A percentile compares a stretch with the other conserved stretches of the same genome.
These are phyloP conservation scores for Colletotrichum sansevieriae DNA, from an alignment of 2,329 filamentous ascomycete genomes.

Conservation along the genomic window DNA sequence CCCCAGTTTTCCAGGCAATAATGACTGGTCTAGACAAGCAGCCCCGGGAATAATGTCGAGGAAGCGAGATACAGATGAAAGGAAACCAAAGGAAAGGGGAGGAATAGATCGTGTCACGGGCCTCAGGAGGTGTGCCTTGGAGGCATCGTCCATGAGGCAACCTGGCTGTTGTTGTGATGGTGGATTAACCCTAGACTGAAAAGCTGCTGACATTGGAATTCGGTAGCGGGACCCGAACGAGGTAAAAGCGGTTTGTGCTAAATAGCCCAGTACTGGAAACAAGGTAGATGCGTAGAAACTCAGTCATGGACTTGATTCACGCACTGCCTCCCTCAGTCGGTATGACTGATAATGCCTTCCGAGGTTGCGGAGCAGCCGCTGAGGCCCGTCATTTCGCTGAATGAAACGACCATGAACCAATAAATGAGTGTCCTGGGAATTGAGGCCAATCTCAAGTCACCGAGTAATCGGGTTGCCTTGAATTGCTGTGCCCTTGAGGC, in stretches of 20 bases:
- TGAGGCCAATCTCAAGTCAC: neutral
- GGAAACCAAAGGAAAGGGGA: neutral
- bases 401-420: neutral
- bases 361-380: neutral
- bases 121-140: neutral
- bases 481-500: neutral
- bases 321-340: no score
- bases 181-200: neutral
- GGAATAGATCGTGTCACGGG: neutral
- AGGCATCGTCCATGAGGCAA: neutral
- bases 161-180: neutral
- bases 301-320: neutral
- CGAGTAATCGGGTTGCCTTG: neutral
- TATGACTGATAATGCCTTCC: no score
- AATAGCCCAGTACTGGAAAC: neutral
- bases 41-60: neutral
- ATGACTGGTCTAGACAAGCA: neutral
- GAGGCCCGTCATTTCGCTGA: constrained; percentile 1
- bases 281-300: neutral
- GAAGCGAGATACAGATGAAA: neutral
- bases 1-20: constrained; percentile 16
- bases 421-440: neutral
- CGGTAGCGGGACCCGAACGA: no score
- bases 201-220: neutral
- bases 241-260: no score